These are phyloP conservation scores for Gomphus bonarii DNA, from an alignment of 1,284 basidiomycete species.

Conservation along the genomic window DNA sequence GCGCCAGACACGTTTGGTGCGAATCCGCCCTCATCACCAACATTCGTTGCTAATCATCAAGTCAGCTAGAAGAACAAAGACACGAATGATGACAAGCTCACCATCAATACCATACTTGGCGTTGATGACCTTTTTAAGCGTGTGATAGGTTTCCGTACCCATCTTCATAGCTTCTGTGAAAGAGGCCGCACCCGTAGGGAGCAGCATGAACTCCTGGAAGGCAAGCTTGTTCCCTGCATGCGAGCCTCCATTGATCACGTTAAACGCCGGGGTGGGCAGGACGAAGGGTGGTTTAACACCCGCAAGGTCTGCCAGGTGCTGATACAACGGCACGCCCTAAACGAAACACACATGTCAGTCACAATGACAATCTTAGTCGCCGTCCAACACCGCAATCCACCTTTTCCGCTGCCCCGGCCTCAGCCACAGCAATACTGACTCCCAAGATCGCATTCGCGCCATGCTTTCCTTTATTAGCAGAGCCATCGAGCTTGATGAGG, in stretches of 20 bases:
- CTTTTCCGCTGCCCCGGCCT: slow-evolving; percentile 91
- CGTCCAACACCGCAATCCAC: slow-evolving; percentile 15
- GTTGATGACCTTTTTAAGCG: slow-evolving; percentile 98
- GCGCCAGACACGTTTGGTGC: slow-evolving; percentile 97
- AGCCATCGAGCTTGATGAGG: slow-evolving; percentile 97
- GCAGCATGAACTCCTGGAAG: slow-evolving; percentile 99
- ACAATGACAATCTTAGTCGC: not conserved
- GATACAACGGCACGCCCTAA: slow-evolving; percentile 87
- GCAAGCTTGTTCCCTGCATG: slow-evolving; percentile 99
- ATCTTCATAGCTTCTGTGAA: slow-evolving; percentile 99
- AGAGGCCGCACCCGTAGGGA: slow-evolving; percentile 84
- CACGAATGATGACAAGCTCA: slow-evolving; percentile 26
- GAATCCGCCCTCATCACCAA: slow-evolving; percentile 99
- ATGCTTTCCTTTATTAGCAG: slow-evolving; percentile 98
- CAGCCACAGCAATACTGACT: slow-evolving; percentile 92
- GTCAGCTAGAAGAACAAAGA: not conserved
- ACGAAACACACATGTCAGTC: not conserved
- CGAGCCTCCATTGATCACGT: slow-evolving; percentile 99
- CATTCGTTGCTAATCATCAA: slow-evolving; percentile 76
- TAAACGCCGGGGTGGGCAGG: slow-evolving; percentile 89
- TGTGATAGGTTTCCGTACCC: slow-evolving; percentile 97
- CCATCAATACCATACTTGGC: slow-evolving; percentile 99
- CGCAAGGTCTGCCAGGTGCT: slow-evolving; percentile 92
- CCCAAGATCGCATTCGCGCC: slow-evolving; percentile 99
- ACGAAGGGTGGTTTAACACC: slow-evolving; percentile 90